Evolutionary conservation across 2,329 filamentous ascomycete species (phyloP).

Genomic region (Fusarium sororula): DNA sequence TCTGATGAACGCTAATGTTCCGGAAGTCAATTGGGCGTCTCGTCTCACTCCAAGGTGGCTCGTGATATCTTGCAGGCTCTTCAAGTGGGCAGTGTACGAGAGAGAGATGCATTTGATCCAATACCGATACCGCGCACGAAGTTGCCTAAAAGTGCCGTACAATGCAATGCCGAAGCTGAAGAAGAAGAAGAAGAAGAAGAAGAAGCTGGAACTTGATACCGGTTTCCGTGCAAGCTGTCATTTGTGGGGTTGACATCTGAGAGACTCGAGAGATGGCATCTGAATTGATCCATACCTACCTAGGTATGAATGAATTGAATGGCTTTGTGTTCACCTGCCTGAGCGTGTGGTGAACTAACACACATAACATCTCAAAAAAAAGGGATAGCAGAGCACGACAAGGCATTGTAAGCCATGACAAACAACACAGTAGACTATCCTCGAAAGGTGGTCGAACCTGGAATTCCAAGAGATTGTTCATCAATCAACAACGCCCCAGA

Average conservation of each 20-base stretch:
- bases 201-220: too few species aligned
- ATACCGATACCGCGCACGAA: too few species aligned
- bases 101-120: too few species aligned
- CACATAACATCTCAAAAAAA: background rate
- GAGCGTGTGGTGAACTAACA: slow-evolving; percentile 2
- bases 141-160: too few species aligned
- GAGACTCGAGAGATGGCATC: slow-evolving; percentile 17
- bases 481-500: background rate
- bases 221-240: slow-evolving; percentile 3
- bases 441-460: background rate
- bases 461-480: slow-evolving; percentile 11
- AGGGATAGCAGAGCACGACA: background rate
- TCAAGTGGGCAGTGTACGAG: too few species aligned
- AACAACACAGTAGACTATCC: slow-evolving; percentile 5
- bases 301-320: background rate
- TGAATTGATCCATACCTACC: slow-evolving; percentile 2
- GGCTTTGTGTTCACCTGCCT: slow-evolving; percentile 4
- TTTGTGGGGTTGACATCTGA: slow-evolving; percentile 25
- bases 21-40: slow-evolving; percentile 12
- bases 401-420: slow-evolving; percentile 27
- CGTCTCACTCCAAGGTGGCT: slow-evolving; percentile 4
- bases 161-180: too few species aligned
- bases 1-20: slow-evolving; percentile 23
- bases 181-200: too few species aligned
- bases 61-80: too few species aligned